Evolutionary conservation across 805 yeast genomes (phyloP).

Genomic region (Candida tallmaniae): DNA sequence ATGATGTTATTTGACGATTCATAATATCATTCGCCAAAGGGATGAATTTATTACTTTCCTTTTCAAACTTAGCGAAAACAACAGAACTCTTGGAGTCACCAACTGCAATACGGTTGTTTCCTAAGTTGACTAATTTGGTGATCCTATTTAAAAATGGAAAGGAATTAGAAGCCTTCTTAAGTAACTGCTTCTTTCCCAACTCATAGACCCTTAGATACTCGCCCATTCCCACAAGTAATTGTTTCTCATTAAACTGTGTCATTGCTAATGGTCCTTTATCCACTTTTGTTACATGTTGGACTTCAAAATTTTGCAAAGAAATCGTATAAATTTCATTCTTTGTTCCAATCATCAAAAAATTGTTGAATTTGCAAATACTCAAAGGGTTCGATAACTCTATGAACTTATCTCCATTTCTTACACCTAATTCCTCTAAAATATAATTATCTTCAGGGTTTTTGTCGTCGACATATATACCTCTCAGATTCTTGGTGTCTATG

Average conservation of each 20-base stretch:
- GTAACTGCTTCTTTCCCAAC: conserved; percentile 73
- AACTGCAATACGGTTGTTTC: conserved; percentile 52
- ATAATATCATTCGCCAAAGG: conserved; percentile 68
- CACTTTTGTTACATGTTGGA: conserved; percentile 58
- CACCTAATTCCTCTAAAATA: conserved; percentile 1
- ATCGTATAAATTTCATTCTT: conserved; percentile 28
- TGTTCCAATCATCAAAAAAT: conserved; percentile 46
- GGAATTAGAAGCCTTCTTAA: conserved; percentile 55
- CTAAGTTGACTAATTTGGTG: conserved; percentile 48
- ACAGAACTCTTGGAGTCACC: conserved; percentile 73
- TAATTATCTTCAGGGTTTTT: too few relatives aligned
- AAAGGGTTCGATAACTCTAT: conserved; percentile 40
- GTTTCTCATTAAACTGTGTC: conserved; percentile 47
- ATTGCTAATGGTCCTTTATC: conserved; percentile 47
- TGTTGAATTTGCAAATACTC: conserved; percentile 31
- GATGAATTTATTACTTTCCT: conserved; percentile 44
- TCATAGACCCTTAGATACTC: conserved; percentile 57
- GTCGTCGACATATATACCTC: background rate
- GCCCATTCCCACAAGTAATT: conserved; percentile 54
- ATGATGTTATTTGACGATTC: conserved; percentile 60
- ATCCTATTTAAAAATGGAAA: conserved; percentile 46
- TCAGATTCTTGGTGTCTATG: background rate
- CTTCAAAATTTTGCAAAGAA: conserved; percentile 12
- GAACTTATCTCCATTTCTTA: conserved; percentile 25
- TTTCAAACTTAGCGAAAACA: conserved; percentile 50